These are phyloP conservation scores for Talaromyces borbonicus DNA, from an alignment of 495 filamentous ascomycete genomes.

Conservation along the genomic window DNA sequence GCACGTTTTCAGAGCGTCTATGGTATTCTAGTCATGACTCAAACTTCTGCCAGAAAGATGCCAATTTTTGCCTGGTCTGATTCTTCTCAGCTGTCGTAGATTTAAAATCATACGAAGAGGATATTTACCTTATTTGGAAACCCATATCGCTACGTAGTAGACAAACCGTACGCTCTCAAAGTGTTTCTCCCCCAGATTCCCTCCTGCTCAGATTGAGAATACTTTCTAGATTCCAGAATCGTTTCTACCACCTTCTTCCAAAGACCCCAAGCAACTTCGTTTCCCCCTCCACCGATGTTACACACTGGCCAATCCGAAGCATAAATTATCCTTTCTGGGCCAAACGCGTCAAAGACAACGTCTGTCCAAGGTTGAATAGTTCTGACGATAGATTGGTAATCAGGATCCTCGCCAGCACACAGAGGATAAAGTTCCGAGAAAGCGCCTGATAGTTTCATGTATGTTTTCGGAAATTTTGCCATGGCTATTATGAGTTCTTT, in stretches of 20 bases:
- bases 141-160: background rate
- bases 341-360: slow-evolving; percentile 57
- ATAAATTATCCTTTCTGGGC: slow-evolving; percentile 67
- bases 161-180: slow-evolving; percentile 46
- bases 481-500: slow-evolving; percentile 32
- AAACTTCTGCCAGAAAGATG: no score
- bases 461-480: slow-evolving; percentile 49
- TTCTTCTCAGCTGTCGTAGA: no score
- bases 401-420: slow-evolving; percentile 22
- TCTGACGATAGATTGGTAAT: slow-evolving; percentile 11
- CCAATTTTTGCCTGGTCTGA: no score
- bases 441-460: slow-evolving; percentile 81
- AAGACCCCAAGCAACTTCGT: slow-evolving; percentile 37
- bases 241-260: slow-evolving; percentile 40
- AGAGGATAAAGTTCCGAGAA: slow-evolving; percentile 60
- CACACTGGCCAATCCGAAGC: slow-evolving; percentile 88
- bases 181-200: slow-evolving; percentile 64
- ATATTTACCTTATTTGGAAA: no score
- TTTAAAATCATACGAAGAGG: no score
- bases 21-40: no score
- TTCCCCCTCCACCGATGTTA: slow-evolving; percentile 51
- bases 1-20: no score
- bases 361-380: slow-evolving; percentile 53
- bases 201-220: slow-evolving; percentile 47
- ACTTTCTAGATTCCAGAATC: slow-evolving; percentile 45